These are phyloP conservation scores for Vitis rotundifolia DNA, from an alignment of 164 flowering plant species.

Conservation along the genomic window DNA sequence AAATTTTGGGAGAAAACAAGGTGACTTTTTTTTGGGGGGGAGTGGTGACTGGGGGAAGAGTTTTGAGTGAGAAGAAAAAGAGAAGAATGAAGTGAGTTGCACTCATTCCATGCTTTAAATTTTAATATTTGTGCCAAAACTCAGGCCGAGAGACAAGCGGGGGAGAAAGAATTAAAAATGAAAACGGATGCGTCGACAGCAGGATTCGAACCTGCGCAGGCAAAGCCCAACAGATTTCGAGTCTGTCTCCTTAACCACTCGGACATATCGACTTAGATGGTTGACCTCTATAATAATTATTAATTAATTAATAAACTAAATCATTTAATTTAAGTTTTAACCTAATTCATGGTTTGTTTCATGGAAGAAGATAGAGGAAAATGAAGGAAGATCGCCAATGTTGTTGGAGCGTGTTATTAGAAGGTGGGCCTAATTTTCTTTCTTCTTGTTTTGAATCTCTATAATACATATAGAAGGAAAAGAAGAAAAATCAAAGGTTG, in stretches of 20 bases:
- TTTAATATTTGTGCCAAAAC: background rate
- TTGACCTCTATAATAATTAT: too few species aligned
- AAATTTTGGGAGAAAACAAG: slow-evolving; percentile 3
- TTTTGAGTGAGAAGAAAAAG: background rate
- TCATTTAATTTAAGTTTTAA: too few species aligned
- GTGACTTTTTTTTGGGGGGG: background rate
- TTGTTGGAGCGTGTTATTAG: too few species aligned
- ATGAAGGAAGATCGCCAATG: background rate
- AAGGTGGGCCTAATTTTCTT: too few species aligned
- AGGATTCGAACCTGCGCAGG: slow-evolving; percentile 99
- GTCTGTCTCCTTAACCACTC: slow-evolving; percentile 99
- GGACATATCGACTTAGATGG: slow-evolving; percentile 66
- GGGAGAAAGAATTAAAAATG: background rate
- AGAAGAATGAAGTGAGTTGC: slow-evolving; percentile 32
- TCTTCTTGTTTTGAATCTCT: too few species aligned
- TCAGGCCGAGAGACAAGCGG: too few species aligned
- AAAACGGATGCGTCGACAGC: slow-evolving; percentile 71
- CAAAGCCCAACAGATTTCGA: slow-evolving; percentile 99
- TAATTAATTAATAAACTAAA: too few species aligned
- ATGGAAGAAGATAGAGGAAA: too few species aligned
- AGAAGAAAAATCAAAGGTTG: too few species aligned
- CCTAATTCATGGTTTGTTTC: background rate
- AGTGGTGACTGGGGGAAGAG: background rate
- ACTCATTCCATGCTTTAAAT: slow-evolving; percentile 23
- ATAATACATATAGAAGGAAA: too few species aligned